These are phyloP conservation scores for Thermothelomyces thermophilus DNA, from an alignment of 2,329 filamentous ascomycete species.

Conservation along the genomic window DNA sequence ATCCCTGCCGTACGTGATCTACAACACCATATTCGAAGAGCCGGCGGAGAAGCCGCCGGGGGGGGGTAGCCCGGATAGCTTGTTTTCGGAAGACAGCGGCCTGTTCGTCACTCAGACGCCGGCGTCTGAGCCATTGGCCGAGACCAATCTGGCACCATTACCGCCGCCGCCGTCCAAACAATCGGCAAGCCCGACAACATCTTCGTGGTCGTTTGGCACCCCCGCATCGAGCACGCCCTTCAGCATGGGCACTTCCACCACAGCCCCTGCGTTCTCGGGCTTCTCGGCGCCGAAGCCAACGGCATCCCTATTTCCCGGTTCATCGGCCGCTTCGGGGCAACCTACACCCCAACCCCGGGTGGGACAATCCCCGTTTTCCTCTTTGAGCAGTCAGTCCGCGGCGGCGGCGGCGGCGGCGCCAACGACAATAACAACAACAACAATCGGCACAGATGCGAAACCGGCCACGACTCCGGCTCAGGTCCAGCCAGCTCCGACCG, in stretches of 20 bases:
- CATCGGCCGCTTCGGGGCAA: constrained; percentile 2
- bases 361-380: constrained; percentile 11
- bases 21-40: constrained; percentile 46
- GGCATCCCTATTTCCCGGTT: background rate
- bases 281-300: background rate
- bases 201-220: background rate
- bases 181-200: background rate
- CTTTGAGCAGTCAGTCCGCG: background rate
- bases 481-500: background rate
- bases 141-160: background rate
- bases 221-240: background rate
- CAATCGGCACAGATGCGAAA: background rate
- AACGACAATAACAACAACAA: no score
- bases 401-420: background rate
- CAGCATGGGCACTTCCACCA: background rate
- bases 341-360: constrained; percentile 2
- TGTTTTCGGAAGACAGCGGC: constrained; percentile 18
- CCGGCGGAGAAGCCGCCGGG: constrained; percentile 10
- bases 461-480: background rate
- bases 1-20: constrained; percentile 49
- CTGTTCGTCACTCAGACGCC: constrained; percentile 25
- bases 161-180: constrained; percentile 1
- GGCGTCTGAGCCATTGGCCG: background rate
- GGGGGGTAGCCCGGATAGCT: constrained; percentile 20
- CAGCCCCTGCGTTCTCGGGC: background rate